phyloP scores from a whole-genome alignment of 75 land plant species.

The Ceratopteris richardii region DNA sequence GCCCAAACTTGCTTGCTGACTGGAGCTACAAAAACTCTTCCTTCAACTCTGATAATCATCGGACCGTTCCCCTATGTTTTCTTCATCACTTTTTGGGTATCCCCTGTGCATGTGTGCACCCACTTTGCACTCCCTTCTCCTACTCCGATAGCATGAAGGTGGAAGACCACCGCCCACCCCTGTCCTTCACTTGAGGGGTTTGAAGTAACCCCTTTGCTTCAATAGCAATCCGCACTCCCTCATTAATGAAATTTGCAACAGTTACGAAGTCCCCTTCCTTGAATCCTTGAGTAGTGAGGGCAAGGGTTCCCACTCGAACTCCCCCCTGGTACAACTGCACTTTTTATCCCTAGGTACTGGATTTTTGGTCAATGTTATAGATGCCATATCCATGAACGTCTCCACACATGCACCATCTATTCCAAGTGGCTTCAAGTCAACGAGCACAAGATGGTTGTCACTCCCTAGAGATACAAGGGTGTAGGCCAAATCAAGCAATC shows the following conservation, averaged over 20 bases:
- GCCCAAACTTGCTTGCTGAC: too few relatives aligned
- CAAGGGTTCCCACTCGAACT: slow-evolving; percentile 83
- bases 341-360: slow-evolving; percentile 82
- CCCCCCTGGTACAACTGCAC: slow-evolving; percentile 91
- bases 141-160: too few relatives aligned
- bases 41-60: too few relatives aligned
- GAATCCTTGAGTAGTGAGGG: slow-evolving; percentile 83
- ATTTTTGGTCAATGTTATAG: slow-evolving; percentile 88
- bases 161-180: too few relatives aligned
- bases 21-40: too few relatives aligned
- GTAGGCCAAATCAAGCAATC: slow-evolving; percentile 60
- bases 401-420: slow-evolving; percentile 90
- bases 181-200: slow-evolving; percentile 74
- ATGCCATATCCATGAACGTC: slow-evolving; percentile 74
- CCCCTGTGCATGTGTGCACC: too few relatives aligned
- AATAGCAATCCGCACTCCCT: slow-evolving; percentile 69
- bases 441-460: slow-evolving; percentile 85
- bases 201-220: slow-evolving; percentile 37
- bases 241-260: slow-evolving; percentile 76
- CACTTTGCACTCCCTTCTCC: too few relatives aligned
- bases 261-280: slow-evolving; percentile 52
- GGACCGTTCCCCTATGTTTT: too few relatives aligned
- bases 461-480: slow-evolving; percentile 95
- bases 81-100: too few relatives aligned
- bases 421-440: slow-evolving; percentile 71